Evolutionary conservation across 495 filamentous ascomycete species (phyloP), one percentile per base, ranked within the genome.

Genomic region (Penicillium verhagenii): DNA sequence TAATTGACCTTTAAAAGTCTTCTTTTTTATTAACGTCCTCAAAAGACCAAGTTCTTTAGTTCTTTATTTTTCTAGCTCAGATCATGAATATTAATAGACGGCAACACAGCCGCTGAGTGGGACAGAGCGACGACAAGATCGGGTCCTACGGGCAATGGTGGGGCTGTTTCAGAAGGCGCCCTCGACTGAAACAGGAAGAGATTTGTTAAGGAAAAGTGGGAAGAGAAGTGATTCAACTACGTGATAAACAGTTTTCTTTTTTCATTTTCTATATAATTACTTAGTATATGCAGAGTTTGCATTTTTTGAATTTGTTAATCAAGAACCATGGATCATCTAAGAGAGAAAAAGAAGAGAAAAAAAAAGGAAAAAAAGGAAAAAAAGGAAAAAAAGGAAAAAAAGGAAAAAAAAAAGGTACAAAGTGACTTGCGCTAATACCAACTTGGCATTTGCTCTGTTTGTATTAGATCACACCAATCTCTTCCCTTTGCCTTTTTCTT

Each of bases 161-260:
- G 65, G 65, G 57, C 52, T 68, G 65, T 68, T 68, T 68, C 65
- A 65, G 65, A 68, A 63, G 54, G 65, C 65, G 65, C 65, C 28
- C 50, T 52, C 49, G 54, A 53, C 59, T 65, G 65, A 68, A 66
- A 68, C 62, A 66, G 9, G 52, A 21, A 28, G 52, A 53, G 28
- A 31, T 6, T 53, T 49, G 20, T 29, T 33, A 33, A 23, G n/a
- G 18, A 21, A 20, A 42, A 42, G 38, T 39, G 6, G 37, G 37
- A 39, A 39, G 13, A 39, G 28, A 31, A 8, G 28, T n/a, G n/a
- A n/a, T n/a, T n/a, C n/a, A 31, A 10, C 28, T 10, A 31, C 28
- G 6, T 11, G 28, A 31, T 16, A 4, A 35, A 35, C n/a, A n/a
- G n/a, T n/a, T n/a, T n/a, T n/a, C n/a, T n/a, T n/a, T n/a, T n/a